Base-by-base conservation (phyloP, 176 grass and related monocot species). In the Saccharum officinarum region DNA sequence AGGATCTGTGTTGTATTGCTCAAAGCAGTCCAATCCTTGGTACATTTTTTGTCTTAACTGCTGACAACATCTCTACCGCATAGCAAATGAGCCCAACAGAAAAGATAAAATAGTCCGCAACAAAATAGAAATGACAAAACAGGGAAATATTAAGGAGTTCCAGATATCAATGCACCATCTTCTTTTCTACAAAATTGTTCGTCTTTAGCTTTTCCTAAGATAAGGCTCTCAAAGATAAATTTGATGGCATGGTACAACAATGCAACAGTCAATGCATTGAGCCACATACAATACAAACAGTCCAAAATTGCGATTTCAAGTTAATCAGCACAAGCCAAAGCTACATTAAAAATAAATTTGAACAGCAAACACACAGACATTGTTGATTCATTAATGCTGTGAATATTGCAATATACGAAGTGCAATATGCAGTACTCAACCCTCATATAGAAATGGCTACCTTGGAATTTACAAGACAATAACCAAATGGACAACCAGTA, bases 81-180 rank as follows among this genome's bases (percentile, higher is more conserved):
- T 74, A 85, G 63, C 76, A 84, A 88, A 76, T 69, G 42, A 85
- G 20, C 28, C 82, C 76, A 88, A 46, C 89, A 85, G 81, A 85
- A 87, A 85, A 57, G 81, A 84, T 88, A 84, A 84, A 81, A 14
- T 66, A 84, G 72, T 45, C 45, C 72, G 8, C 72, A 34, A 49
- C 45, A 33, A 75, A 50, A 50, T 75, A 75, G 17, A 52, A 52
- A 18, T 20, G 72, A 34, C 26, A 75, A 73, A 72, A 33, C 14
- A 74, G 25, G 44, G 26, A 50, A 74, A 74, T 73, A 73, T 49
- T 12, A 30, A 47, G 13, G n/a, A 72, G 11, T 72, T 72, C n/a
- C 71, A 47, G 23, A 22, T 25, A 80, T 75, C 61, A 62, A 73
- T 69, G 23, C 12, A 80, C n/a, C 47, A 49, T 54, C 25, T 52